Base-by-base conservation (phyloP, 2,329 filamentous ascomycete species). In the Aureobasidium subglaciale region DNA sequence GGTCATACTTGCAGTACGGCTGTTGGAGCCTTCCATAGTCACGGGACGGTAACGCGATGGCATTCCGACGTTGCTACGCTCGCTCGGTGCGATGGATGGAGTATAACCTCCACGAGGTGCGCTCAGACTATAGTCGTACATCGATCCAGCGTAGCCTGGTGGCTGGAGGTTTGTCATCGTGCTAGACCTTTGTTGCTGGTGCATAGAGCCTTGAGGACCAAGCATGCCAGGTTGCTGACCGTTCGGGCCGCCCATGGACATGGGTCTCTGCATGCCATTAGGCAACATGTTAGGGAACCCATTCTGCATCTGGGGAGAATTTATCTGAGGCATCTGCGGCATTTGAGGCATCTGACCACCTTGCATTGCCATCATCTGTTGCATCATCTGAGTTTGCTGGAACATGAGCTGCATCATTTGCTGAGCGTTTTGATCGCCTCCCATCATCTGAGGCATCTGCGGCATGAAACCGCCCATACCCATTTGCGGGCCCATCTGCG, bases 21-120 rank as follows among this genome's bases (percentile, higher is more conserved):
- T 58, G 20, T 48, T 46, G 15, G 49, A 52, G 8, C 52, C 53
- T 42, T 61, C 53, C 49, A 59, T 48, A 16, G 86, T 85, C 1
- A 97, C 92, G 1, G 93, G 90, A 42, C 93, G 83, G 72, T 99
- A 99, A 41, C 93, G 84, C 29, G 89, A 86, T 8, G 93, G 90
- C 52, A 95, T 79, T 15, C 93, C 93, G 59, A 96, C 77, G 68
- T 95, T 97, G 77, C 91, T 97, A 59, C 93, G 86, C 73, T 97
- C 93, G 5, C 90, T 96, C 1, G 93, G 93, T 2, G 93, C 92
- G 62, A 99, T 95, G 1, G 92, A 97, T 1, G 90, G 84, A 1
- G 90, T 81, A 71, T 97, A 97, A 8, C 82, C 84, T 50, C 71
- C 70, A 43, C 74, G 63, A 42, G 63, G 63, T 24, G 64, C 60